Base-by-base conservation (phyloP, 1,284 basidiomycete genomes). In the Microbotryomycetes sp. region DNA sequence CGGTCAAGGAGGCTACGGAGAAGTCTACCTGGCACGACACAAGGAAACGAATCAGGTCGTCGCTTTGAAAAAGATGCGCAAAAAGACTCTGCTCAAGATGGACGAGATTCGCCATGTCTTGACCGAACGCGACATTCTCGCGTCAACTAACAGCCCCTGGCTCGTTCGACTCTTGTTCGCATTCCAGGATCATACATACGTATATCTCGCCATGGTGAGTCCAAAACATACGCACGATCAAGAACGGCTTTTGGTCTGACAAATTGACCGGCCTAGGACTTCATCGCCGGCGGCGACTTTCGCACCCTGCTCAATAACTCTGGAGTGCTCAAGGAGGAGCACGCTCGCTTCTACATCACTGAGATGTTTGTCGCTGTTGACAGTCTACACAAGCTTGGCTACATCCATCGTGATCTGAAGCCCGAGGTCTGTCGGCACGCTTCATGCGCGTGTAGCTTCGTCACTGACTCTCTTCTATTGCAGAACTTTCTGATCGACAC, bases 401-500 rank as follows among this genome's bases (percentile, higher is more conserved):
- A 97, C 74, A 92, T 97, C 65, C 94, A 98, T 78, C 89, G 94
- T 62, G 94, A 98, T 78, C 79, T 97, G 59, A 98, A 97, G 76
- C 94, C 94, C 1, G 94, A 97, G 82, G 91, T 90, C 64, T 52
- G 78, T 68, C 26, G 9, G 35, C 35, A 18, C 9, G 5, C 45
- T 4, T n/a, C 28, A 41, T 15, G 48, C 35, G 66, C 18, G n/a
- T 16, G 23, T 5, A 23, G 30, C 47, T 54, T 54, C 5, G 18
- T 21, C 4, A 52, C 26, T 52, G 50, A 52, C 50, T 3, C 15
- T 26, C 46, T 26, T 54, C 23, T 50, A 64, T 68, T 63, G 31
- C 73, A 97, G 88, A 99, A 99, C 77, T 98, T 99, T 81, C 80
- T 99, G 52, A 89, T 99, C 46, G 96, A 98, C 73, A 83, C 88